phyloP scores from a whole-genome alignment of 2,329 filamentous ascomycete species.

The Cylindrodendrum hubeiense region DNA sequence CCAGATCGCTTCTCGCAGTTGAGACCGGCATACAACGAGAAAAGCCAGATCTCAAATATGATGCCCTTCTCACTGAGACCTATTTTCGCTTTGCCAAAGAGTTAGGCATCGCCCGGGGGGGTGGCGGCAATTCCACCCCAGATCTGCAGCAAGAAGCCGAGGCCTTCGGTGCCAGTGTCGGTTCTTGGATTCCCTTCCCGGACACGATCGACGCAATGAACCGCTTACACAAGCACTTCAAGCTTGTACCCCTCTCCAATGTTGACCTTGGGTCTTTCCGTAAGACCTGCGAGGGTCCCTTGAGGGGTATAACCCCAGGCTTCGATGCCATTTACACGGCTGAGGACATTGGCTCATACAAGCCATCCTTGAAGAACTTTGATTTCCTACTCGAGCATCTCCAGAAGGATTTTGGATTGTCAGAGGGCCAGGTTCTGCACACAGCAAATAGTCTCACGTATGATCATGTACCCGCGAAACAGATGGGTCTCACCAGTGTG shows the following conservation, averaged over 20 bases:
- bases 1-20: not conserved
- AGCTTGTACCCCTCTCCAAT: slow-evolving; percentile 72
- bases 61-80: not conserved
- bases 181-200: slow-evolving; percentile 67
- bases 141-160: not conserved
- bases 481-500: slow-evolving; percentile 69
- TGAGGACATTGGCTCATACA: slow-evolving; percentile 78
- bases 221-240: slow-evolving; percentile 63
- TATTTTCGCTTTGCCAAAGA: slow-evolving; percentile 38
- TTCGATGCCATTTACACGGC: slow-evolving; percentile 78
- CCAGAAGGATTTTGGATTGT: slow-evolving; percentile 65
- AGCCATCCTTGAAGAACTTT: slow-evolving; percentile 75
- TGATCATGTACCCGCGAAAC: slow-evolving; percentile 75
- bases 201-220: slow-evolving; percentile 68
- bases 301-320: slow-evolving; percentile 57
- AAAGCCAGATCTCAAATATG: not conserved
- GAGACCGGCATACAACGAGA: not conserved
- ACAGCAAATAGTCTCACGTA: slow-evolving; percentile 76
- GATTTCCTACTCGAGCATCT: slow-evolving; percentile 70
- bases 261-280: slow-evolving; percentile 59
- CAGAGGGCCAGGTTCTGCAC: slow-evolving; percentile 68
- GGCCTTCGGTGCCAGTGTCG: slow-evolving; percentile 58
- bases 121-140: not conserved
- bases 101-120: slow-evolving; percentile 3
- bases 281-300: slow-evolving; percentile 44